These are phyloP conservation scores for Pisolithus sp. DNA, from an alignment of 768 basidiomycete species.

Conservation along the genomic window DNA sequence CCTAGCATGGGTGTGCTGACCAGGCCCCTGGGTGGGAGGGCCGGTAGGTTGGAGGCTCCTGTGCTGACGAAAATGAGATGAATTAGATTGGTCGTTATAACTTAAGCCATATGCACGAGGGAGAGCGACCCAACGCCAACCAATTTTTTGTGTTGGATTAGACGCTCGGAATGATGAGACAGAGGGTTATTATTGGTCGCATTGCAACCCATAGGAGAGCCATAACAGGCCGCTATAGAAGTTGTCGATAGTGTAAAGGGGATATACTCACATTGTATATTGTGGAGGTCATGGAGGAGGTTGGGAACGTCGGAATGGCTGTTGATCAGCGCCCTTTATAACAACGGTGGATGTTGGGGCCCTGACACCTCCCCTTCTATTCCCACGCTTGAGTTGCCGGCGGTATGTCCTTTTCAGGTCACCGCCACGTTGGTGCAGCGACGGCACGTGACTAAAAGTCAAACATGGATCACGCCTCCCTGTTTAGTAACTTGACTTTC, in stretches of 20 bases:
- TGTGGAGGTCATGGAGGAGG: slow-evolving; percentile 32
- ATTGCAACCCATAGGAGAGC: neutral
- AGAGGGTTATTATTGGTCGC: neutral
- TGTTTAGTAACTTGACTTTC: slow-evolving; percentile 6
- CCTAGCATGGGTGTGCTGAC: slow-evolving; percentile 37
- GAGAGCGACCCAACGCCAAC: slow-evolving; percentile 1
- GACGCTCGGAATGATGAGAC: slow-evolving; percentile 1
- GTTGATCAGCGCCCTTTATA: slow-evolving; percentile 37
- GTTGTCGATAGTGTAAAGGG: neutral
- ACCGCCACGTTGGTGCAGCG: slow-evolving; percentile 21
- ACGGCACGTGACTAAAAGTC: slow-evolving; percentile 19
- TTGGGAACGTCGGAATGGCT: slow-evolving; percentile 33
- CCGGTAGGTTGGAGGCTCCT: slow-evolving; percentile 49
- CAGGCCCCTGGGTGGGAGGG: slow-evolving; percentile 37
- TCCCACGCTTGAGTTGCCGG: slow-evolving; percentile 31
- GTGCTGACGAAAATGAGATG: slow-evolving; percentile 30
- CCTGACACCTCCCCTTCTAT: slow-evolving; percentile 27
- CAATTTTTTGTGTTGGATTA: slow-evolving; percentile 21
- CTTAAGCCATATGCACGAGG: neutral
- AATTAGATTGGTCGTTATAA: slow-evolving; percentile 12
- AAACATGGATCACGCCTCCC: slow-evolving; percentile 14
- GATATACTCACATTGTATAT: slow-evolving; percentile 31
- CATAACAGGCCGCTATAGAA: neutral
- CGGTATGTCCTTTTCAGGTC: slow-evolving; percentile 25
- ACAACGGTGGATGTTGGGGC: slow-evolving; percentile 27